Evolutionary conservation across 495 filamentous ascomycete genomes (phyloP).

Genomic region (Xylaria acuta): DNA sequence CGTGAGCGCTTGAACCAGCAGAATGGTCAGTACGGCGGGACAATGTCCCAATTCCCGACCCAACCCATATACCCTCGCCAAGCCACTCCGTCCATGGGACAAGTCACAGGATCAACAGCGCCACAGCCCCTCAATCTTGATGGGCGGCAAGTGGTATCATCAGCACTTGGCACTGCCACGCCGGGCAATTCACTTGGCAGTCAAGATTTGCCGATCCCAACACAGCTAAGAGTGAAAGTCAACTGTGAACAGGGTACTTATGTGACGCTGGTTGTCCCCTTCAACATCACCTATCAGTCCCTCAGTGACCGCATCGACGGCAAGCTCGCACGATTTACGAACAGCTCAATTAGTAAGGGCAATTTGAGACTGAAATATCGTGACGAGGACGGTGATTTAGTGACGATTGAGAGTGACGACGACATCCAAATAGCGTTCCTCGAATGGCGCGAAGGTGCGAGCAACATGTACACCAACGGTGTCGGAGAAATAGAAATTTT

Average conservation of each 20-base stretch:
- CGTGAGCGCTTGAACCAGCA: conserved; percentile 47
- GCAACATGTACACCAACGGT: conserved; percentile 65
- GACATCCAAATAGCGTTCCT: conserved; percentile 93
- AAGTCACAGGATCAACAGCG: conserved; percentile 7
- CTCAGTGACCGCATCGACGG: conserved; percentile 96
- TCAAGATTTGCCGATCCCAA: conserved; percentile 66
- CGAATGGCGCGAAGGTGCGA: conserved; percentile 83
- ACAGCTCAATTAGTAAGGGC: conserved; percentile 76
- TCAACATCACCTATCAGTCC: conserved; percentile 90
- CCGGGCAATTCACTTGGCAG: conserved; percentile 50
- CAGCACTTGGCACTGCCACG: conserved; percentile 43
- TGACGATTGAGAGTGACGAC: conserved; percentile 92
- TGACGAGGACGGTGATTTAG: conserved; percentile 91
- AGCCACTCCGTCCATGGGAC: conserved; percentile 41
- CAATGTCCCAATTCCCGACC: conserved; percentile 55
- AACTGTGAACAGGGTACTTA: conserved; percentile 81
- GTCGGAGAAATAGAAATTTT: conserved; percentile 88
- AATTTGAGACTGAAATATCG: conserved; percentile 84
- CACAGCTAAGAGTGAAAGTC: conserved; percentile 93
- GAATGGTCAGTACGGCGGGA: conserved; percentile 44
- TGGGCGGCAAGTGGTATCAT: conserved; percentile 42
- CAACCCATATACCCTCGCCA: conserved; percentile 55
- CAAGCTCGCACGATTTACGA: conserved; percentile 84
- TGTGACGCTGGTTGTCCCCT: conserved; percentile 89
- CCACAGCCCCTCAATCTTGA: conserved; percentile 41